Percentiles rank a stretch among this genome's conserved stretches.
Evolutionary conservation across 1,284 basidiomycete genomes (phyloP).

Genomic region (Marasmius tenuissimus): DNA sequence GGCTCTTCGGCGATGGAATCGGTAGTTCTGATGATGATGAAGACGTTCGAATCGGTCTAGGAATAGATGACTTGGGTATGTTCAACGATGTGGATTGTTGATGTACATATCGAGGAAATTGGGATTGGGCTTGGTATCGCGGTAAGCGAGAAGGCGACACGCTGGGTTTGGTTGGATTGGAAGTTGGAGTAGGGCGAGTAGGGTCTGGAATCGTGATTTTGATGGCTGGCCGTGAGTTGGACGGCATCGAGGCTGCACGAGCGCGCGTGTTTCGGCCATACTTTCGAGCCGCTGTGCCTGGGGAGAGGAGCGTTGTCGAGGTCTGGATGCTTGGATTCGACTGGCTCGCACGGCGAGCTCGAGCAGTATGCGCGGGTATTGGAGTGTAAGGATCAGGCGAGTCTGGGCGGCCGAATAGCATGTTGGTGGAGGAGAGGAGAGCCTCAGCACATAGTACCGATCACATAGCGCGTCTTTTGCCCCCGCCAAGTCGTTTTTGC

Average conservation of each 20-base stretch:
- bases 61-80: background rate
- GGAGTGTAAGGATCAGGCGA: background rate
- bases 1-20: background rate
- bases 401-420: background rate
- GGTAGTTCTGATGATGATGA: background rate
- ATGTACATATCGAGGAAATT: background rate
- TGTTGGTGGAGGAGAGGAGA: background rate
- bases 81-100: background rate
- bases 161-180: background rate
- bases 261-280: too few species aligned
- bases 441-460: background rate
- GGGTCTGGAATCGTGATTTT: background rate
- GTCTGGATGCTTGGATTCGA: too few species aligned
- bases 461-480: background rate
- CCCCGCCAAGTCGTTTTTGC: too few species aligned
- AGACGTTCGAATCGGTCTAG: background rate
- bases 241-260: too few species aligned
- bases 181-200: background rate
- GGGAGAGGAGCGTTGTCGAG: too few species aligned
- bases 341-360: background rate
- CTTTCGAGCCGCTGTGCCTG: too few species aligned
- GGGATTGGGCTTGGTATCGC: background rate
- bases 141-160: background rate
- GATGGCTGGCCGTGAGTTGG: background rate
- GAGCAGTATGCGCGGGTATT: background rate